Conservation (phyloP, 495 filamentous ascomycete species). For the Daldinia decipiens region DNA sequence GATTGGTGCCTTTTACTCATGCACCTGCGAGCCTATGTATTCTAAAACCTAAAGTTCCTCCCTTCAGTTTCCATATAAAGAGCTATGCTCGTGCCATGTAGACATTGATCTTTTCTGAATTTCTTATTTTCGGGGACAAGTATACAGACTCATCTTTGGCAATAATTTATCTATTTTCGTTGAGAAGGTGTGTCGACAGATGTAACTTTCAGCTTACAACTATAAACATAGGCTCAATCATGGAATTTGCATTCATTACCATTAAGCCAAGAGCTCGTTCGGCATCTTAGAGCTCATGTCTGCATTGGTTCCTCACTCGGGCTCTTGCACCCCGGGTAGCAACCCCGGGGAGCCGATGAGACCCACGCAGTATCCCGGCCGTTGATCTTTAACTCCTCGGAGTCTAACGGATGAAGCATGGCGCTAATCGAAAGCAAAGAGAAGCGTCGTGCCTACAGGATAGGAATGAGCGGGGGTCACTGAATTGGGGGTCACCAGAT, state of each 20-base stretch:
- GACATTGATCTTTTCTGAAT: neutral
- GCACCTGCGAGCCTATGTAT: neutral
- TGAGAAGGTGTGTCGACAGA: neutral
- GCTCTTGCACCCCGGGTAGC: neutral
- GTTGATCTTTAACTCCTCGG: neutral
- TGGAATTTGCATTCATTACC: neutral
- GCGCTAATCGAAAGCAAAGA: too few relatives aligned
- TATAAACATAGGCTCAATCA: neutral
- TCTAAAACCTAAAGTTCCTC: neutral
- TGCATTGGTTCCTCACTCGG: neutral
- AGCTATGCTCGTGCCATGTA: neutral
- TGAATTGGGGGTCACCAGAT: neutral
- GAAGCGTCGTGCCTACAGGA: neutral
- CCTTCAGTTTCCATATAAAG: neutral
- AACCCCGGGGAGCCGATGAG: neutral
- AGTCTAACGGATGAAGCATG: neutral
- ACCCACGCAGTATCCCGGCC: neutral
- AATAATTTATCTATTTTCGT: neutral
- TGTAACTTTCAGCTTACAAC: neutral
- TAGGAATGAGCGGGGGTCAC: neutral
- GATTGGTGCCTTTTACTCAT: neutral
- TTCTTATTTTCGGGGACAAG: neutral
- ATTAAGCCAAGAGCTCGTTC: neutral
- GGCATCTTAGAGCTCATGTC: neutral
- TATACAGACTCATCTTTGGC: neutral